Evolutionary conservation across 352 stramenopile species (phyloP).

Genomic region (Phytophthora lateralis): DNA sequence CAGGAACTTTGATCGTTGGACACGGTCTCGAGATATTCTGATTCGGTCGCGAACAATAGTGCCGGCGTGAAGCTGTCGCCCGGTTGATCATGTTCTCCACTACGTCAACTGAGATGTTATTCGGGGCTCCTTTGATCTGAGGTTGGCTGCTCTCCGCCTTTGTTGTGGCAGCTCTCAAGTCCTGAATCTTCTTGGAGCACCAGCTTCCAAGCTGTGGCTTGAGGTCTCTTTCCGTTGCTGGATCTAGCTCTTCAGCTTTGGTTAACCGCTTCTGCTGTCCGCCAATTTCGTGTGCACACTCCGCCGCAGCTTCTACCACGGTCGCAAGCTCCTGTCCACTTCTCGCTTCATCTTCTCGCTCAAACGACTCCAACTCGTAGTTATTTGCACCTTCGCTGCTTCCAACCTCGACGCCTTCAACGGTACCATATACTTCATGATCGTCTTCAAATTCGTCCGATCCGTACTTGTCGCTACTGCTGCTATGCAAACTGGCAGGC

Average conservation of each 20-base stretch:
- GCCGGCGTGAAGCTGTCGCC: neutral
- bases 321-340: neutral
- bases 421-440: neutral
- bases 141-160: neutral
- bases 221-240: neutral
- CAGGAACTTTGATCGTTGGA: slow-evolving; percentile 7
- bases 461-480: slow-evolving; percentile 14
- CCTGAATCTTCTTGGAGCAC: slow-evolving; percentile 19
- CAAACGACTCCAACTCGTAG: slow-evolving; percentile 23
- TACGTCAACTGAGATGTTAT: slow-evolving; percentile 4
- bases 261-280: neutral
- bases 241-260: neutral
- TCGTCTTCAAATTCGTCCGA: slow-evolving; percentile 30
- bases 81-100: slow-evolving; percentile 21
- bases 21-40: neutral
- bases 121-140: neutral
- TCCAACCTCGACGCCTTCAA: neutral
- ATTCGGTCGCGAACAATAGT: neutral
- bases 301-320: neutral
- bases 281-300: neutral
- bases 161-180: neutral
- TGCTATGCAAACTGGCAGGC: neutral
- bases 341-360: slow-evolving; percentile 6
- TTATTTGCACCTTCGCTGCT: slow-evolving; percentile 1
- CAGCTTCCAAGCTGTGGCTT: slow-evolving; percentile 9